Base-by-base conservation (phyloP, 2,329 filamentous ascomycete genomes). In the Fusarium phyllophilum region DNA sequence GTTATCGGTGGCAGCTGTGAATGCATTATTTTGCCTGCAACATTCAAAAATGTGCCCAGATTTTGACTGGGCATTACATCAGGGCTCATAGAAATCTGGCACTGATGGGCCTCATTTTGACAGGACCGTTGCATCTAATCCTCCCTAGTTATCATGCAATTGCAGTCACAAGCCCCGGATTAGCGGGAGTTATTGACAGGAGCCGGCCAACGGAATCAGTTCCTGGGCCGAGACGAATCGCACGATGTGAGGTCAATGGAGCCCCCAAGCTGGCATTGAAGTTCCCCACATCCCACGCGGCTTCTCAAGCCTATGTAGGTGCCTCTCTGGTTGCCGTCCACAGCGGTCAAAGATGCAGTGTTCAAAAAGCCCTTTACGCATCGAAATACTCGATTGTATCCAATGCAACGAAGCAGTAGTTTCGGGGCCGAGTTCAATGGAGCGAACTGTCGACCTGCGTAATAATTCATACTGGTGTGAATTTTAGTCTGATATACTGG, bases 191-290 rank as follows among this genome's bases (percentile, higher is more conserved):
- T 55, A 29, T 46, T 62, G 46, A 67, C 46, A 59, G 55, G 57
- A 67, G 54, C 59, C 48, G 62, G 57, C 55, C 58, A 62, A 74
- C 71, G 62, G 67, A 73, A 63, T 54, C 45, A 64, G 65, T 54
- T 73, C 52, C 70, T 66, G 55, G 52, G 44, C 45, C 45, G 44
- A 57, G 51, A 62, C 68, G 68, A 74, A 72, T 74, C 70, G 48
- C 70, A 74, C 68, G 51, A 71, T 66, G 65, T 45, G 52, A 72
- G 66, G 66, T 59, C 52, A 66, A 74, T 73, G 62, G 71, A 74
- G 72, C 44, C 66, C 54, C 33, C 66, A 62, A 46, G 66, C 31
- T 71, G 54, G 49, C 59, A 51, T 70, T 70, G 41, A 58, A 44
- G 44, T 51, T 46, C 72, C 71, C 71, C 71, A 72, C 71, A 74